A percentile compares a stretch with the other conserved stretches of the same genome.
phyloP scores from a whole-genome alignment of 495 filamentous ascomycete species.

The Usnea hakonensis region DNA sequence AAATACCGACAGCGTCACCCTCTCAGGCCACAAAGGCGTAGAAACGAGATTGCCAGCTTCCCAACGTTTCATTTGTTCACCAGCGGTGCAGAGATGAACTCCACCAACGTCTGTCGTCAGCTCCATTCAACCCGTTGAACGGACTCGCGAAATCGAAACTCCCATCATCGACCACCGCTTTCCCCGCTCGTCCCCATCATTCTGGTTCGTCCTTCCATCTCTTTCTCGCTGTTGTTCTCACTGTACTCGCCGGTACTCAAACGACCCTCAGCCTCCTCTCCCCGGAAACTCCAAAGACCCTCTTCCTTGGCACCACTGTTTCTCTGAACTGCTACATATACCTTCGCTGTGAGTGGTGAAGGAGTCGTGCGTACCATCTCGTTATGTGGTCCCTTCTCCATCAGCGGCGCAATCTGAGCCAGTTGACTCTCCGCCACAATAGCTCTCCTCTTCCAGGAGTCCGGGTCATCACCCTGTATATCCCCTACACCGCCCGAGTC shows the following conservation, averaged over 20 bases:
- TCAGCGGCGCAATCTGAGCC: neutral
- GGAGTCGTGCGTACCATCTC: neutral
- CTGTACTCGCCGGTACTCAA: neutral
- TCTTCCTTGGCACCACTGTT: neutral
- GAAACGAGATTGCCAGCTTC: neutral
- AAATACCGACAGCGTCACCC: neutral
- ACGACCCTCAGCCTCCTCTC: neutral
- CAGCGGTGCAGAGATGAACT: neutral
- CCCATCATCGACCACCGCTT: constrained; percentile 8
- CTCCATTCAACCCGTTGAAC: neutral
- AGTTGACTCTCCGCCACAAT: neutral
- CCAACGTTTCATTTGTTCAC: neutral
- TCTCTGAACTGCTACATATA: neutral
- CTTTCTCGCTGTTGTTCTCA: neutral
- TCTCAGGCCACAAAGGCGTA: neutral
- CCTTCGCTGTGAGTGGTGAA: neutral
- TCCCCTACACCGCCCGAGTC: neutral
- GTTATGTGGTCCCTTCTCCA: neutral
- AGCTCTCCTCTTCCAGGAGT: neutral
- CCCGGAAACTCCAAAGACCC: neutral
- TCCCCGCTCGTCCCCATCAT: neutral
- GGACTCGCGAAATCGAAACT: neutral
- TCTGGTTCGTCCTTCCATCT: neutral
- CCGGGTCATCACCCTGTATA: neutral
- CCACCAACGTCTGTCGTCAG: neutral